Conservation (phyloP, 306 rosid species). For the Coriaria nepalensis region DNA sequence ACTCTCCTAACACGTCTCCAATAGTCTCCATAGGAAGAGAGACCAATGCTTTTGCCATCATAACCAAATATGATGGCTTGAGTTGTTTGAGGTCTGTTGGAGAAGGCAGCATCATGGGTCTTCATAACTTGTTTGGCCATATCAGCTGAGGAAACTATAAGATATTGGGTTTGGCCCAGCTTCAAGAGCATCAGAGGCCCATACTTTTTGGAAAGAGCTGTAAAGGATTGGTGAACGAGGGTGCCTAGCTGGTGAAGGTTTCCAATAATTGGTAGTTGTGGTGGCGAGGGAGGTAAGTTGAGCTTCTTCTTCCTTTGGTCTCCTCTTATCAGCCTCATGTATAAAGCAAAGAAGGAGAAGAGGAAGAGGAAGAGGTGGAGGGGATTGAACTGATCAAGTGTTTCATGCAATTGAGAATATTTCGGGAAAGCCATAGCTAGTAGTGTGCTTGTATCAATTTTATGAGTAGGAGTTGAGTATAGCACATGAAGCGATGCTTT, state of each 20-base stretch:
- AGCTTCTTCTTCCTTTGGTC: background rate
- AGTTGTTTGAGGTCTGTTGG: background rate
- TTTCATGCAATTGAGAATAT: no score
- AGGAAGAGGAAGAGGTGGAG: no score
- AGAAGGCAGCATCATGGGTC: background rate
- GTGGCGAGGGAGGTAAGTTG: conserved; percentile 1
- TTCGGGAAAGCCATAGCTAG: no score
- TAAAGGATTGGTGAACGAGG: conserved; percentile 2
- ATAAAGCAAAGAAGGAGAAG: no score
- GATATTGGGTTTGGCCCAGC: background rate
- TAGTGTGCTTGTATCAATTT: no score
- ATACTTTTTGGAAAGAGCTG: conserved; percentile 1
- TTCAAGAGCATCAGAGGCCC: conserved; percentile 13
- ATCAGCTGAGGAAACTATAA: conserved; percentile 4
- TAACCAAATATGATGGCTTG: background rate
- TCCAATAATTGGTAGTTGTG: conserved; percentile 8
- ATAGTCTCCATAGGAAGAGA: conserved; percentile 8
- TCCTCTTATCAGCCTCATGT: no score
- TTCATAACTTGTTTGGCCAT: conserved; percentile 2
- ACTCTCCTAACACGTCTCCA: background rate
- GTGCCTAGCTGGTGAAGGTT: conserved; percentile 15
- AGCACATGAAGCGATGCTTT: no score
- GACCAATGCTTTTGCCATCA: background rate
- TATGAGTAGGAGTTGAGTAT: no score
- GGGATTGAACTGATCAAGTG: no score